Percentiles rank a stretch among this genome's conserved stretches.
phyloP scores from a whole-genome alignment of 805 yeast species.

The Saccharomycopsis fodiens region DNA sequence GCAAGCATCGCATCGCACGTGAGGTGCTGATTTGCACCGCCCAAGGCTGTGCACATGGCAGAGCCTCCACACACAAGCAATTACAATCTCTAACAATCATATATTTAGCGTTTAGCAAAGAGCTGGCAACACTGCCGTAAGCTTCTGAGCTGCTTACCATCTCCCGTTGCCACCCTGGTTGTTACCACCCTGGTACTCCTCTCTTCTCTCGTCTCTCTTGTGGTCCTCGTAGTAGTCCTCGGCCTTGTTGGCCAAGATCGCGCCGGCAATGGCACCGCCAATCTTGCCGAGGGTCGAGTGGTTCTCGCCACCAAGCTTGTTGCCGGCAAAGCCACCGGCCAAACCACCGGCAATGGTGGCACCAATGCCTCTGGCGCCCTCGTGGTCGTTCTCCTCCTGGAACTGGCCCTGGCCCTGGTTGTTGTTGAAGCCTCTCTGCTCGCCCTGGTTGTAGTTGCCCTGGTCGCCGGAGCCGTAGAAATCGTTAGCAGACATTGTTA shows the following conservation, averaged over 20 bases:
- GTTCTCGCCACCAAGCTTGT: conserved; percentile 31
- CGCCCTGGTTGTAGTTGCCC: conserved; percentile 27
- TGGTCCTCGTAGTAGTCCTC: conserved; percentile 33
- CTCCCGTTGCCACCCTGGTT: conserved; percentile 13
- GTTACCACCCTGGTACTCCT: conserved; percentile 18
- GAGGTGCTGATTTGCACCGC: too few relatives aligned
- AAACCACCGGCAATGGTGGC: conserved; percentile 43
- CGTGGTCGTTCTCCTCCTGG: conserved; percentile 21
- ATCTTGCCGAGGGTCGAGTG: conserved; percentile 39
- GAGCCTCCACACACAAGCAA: too few relatives aligned
- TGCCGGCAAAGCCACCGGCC: conserved; percentile 48
- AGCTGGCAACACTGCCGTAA: neutral
- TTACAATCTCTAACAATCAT: neutral
- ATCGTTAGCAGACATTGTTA: conserved; percentile 49
- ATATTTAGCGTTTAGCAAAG: neutral
- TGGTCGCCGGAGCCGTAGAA: conserved; percentile 41
- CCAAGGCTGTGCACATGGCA: too few relatives aligned
- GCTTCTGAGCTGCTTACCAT: conserved; percentile 11
- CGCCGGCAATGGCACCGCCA: conserved; percentile 51
- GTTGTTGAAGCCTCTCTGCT: conserved; percentile 12
- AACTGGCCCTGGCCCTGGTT: conserved; percentile 13
- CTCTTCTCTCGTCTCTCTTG: conserved; percentile 18
- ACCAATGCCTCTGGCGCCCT: conserved; percentile 35
- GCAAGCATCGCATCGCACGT: too few relatives aligned
- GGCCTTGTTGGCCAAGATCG: conserved; percentile 43